Evolutionary conservation across 148 eudicot species (phyloP).

Genomic region (Vaccinium vitisidaea): DNA sequence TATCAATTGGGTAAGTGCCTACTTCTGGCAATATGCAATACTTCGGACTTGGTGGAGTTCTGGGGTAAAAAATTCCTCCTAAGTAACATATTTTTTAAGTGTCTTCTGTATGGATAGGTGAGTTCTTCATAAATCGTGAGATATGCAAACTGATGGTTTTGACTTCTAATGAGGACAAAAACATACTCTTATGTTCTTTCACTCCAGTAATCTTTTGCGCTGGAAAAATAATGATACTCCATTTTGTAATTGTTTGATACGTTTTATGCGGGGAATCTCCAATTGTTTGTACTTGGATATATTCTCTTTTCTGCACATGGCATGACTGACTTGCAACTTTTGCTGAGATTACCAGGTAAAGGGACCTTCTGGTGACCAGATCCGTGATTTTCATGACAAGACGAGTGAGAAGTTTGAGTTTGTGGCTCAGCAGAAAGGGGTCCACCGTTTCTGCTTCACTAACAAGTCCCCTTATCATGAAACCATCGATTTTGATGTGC

Average conservation of each 20-base stretch:
- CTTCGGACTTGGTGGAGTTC: background rate
- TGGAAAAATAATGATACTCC: too few species aligned
- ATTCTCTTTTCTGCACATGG: background rate
- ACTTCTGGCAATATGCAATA: background rate
- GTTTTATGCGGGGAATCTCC: background rate
- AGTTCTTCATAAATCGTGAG: background rate
- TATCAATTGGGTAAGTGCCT: background rate
- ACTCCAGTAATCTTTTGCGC: background rate
- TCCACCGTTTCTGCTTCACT: slow-evolving; percentile 80
- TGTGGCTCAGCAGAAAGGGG: slow-evolving; percentile 70
- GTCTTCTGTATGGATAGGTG: background rate
- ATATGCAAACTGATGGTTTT: background rate
- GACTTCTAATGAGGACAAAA: background rate
- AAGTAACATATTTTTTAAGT: background rate
- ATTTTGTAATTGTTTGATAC: too few species aligned
- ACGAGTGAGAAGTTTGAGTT: slow-evolving; percentile 77
- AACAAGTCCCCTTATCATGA: slow-evolving; percentile 93
- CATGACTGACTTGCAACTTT: slow-evolving; percentile 12
- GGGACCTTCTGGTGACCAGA: slow-evolving; percentile 74
- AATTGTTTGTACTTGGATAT: background rate
- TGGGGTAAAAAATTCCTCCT: too few species aligned
- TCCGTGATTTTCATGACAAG: slow-evolving; percentile 49
- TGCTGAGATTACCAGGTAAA: slow-evolving; percentile 48
- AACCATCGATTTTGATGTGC: slow-evolving; percentile 89
- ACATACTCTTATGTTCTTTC: background rate